Conservation (phyloP, 2,329 filamentous ascomycete species). For the Diaporthe sp. region DNA sequence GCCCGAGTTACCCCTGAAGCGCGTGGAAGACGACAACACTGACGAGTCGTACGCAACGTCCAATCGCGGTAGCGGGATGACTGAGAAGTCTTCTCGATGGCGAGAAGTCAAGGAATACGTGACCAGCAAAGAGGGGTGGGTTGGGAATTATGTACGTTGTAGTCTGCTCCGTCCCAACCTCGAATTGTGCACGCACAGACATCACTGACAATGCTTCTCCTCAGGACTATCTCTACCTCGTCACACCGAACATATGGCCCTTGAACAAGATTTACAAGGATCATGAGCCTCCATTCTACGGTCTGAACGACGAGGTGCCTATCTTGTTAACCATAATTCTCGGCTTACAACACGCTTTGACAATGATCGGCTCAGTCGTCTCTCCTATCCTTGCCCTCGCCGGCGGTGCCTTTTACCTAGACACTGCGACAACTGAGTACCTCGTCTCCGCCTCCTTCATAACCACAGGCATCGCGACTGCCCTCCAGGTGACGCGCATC, state of each 20-base stretch:
- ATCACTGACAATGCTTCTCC: constrained; percentile 42
- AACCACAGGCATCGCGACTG: constrained; percentile 74
- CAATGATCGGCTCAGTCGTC: constrained; percentile 73
- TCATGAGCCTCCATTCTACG: constrained; percentile 75
- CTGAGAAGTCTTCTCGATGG: constrained; percentile 24
- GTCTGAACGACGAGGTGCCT: constrained; percentile 77
- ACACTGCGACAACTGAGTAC: constrained; percentile 69
- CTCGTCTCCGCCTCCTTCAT: constrained; percentile 79
- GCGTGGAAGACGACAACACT: constrained; percentile 7
- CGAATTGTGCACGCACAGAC: neutral
- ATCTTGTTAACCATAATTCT: constrained; percentile 75
- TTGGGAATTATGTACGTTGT: constrained; percentile 55
- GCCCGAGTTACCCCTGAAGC: constrained; percentile 17
- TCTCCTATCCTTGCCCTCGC: constrained; percentile 75
- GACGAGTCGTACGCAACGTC: constrained; percentile 26
- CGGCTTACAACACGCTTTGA: constrained; percentile 78
- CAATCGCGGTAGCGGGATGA: neutral
- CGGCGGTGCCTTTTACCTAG: constrained; percentile 70
- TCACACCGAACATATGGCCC: constrained; percentile 67
- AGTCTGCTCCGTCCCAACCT: neutral
- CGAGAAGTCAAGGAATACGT: constrained; percentile 45
- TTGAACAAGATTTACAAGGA: constrained; percentile 69
- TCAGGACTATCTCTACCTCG: constrained; percentile 53
- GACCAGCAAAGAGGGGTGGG: constrained; percentile 53
- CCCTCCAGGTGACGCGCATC: constrained; percentile 76